Evolutionary conservation across 495 filamentous ascomycete species (phyloP).

Genomic region (Eremomyces bilateralis): DNA sequence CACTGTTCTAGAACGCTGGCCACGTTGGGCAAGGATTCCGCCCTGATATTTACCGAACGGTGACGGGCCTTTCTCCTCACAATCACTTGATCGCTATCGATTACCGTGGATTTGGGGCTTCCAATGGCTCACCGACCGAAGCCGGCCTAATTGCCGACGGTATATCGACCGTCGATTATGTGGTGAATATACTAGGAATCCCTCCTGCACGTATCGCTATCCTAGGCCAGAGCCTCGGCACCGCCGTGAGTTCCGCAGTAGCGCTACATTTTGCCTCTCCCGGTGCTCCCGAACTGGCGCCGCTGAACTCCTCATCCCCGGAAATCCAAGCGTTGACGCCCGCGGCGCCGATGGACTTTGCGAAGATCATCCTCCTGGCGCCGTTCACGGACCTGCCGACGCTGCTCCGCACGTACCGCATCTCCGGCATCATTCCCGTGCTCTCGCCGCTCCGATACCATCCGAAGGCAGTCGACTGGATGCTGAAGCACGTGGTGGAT

Average conservation of each 20-base stretch:
- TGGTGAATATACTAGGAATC: constrained; percentile 37
- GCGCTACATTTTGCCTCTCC: constrained; percentile 38
- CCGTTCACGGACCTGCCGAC: constrained; percentile 53
- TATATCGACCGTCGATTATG: constrained; percentile 46
- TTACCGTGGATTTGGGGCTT: constrained; percentile 77
- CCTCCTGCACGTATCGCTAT: constrained; percentile 52
- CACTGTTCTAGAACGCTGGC: constrained; percentile 26
- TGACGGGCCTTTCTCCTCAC: no score
- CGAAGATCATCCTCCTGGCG: constrained; percentile 53
- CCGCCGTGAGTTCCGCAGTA: constrained; percentile 54
- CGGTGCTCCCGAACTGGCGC: not conserved
- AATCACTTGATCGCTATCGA: constrained; percentile 55
- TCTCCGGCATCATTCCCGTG: constrained; percentile 56
- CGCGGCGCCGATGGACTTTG: constrained; percentile 21
- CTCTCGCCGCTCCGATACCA: constrained; percentile 48
- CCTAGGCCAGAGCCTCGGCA: constrained; percentile 77
- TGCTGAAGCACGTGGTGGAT: constrained; percentile 28
- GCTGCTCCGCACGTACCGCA: constrained; percentile 48
- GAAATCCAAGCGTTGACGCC: not conserved
- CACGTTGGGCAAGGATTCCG: constrained; percentile 29
- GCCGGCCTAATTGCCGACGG: constrained; percentile 65
- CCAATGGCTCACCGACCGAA: constrained; percentile 62
- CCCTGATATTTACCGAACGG: no score
- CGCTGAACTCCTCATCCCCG: not conserved
- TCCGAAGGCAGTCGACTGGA: constrained; percentile 26